Conservation (phyloP, 2,329 filamentous ascomycete species). For the Colletotrichum cordylinicola region DNA sequence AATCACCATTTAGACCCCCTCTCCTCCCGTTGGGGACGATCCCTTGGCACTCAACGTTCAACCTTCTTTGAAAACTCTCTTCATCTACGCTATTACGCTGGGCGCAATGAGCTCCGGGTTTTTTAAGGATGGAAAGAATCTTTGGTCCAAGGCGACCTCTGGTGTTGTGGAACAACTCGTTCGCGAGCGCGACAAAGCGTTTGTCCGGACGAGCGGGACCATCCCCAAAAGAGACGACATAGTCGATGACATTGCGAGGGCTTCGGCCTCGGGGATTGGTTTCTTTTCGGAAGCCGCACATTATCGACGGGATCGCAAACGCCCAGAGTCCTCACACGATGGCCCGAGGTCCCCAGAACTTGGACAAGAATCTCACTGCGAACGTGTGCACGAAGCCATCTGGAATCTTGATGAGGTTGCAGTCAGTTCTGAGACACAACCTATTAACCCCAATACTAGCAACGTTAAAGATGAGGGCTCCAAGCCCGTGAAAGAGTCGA, state of each 20-base stretch:
- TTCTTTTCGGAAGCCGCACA: slow-evolving; percentile 24
- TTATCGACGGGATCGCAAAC: slow-evolving; percentile 24
- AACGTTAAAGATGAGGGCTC: background rate
- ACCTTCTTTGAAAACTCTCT: background rate
- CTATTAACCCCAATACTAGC: background rate
- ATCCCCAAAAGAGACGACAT: slow-evolving; percentile 5
- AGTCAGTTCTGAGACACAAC: background rate
- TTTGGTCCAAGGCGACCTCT: background rate
- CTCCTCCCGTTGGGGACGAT: background rate
- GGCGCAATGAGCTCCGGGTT: background rate
- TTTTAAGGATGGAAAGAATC: background rate
- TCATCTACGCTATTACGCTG: background rate
- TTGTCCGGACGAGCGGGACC: background rate
- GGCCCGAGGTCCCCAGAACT: background rate
- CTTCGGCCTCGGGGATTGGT: slow-evolving; percentile 22
- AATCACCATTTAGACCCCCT: background rate
- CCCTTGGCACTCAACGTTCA: background rate
- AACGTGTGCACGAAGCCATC: background rate
- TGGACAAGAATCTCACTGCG: background rate
- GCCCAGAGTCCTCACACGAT: background rate
- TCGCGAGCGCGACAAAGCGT: background rate
- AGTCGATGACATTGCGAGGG: slow-evolving; percentile 17
- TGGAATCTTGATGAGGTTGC: background rate
- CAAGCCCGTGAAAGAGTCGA: background rate
- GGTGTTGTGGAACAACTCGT: background rate